A percentile compares a stretch with the other conserved stretches of the same genome.
These are phyloP conservation scores for Botrytis sinoallii DNA, from an alignment of 2,329 filamentous ascomycete genomes.

Conservation along the genomic window DNA sequence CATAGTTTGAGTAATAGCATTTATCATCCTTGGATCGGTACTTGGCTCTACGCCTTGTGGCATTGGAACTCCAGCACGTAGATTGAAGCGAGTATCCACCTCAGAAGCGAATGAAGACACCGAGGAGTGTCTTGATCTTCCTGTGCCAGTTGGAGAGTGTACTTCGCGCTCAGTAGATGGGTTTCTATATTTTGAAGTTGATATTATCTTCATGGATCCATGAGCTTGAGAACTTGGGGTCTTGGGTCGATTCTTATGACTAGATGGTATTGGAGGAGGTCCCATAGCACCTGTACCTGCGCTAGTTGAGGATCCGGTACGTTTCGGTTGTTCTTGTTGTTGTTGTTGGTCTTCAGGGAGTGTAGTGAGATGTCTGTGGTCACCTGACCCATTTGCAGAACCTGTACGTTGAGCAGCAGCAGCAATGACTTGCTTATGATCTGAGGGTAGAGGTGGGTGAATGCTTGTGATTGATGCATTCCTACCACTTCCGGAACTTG, in stretches of 20 bases:
- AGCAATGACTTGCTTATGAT: conserved; percentile 82
- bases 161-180: conserved; percentile 49
- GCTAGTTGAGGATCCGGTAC: conserved; percentile 47
- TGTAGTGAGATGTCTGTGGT: conserved; percentile 11
- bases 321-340: conserved; percentile 69
- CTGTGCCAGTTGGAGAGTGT: conserved; percentile 45
- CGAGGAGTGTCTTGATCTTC: conserved; percentile 68
- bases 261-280: conserved; percentile 79
- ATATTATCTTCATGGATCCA: conserved; percentile 40
- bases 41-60: conserved; percentile 62
- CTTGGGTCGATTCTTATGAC: conserved; percentile 53
- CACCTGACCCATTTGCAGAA: conserved; percentile 38
- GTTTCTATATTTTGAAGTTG: conserved; percentile 49
- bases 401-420: conserved; percentile 63
- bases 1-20: conserved; percentile 99
- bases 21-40: conserved; percentile 96
- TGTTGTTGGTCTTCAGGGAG: conserved; percentile 66
- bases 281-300: conserved; percentile 61
- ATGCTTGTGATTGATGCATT: conserved; percentile 45
- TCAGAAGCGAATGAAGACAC: conserved; percentile 95
- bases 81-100: conserved; percentile 86
- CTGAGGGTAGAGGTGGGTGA: conserved; percentile 72
- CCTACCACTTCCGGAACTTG: conserved; percentile 68
- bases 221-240: conserved; percentile 55
- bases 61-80: conserved; percentile 55